Evolutionary conservation across 768 basidiomycete genomes (phyloP), one percentile per base, ranked within the genome.

Genomic region (Kwoniella europaea): DNA sequence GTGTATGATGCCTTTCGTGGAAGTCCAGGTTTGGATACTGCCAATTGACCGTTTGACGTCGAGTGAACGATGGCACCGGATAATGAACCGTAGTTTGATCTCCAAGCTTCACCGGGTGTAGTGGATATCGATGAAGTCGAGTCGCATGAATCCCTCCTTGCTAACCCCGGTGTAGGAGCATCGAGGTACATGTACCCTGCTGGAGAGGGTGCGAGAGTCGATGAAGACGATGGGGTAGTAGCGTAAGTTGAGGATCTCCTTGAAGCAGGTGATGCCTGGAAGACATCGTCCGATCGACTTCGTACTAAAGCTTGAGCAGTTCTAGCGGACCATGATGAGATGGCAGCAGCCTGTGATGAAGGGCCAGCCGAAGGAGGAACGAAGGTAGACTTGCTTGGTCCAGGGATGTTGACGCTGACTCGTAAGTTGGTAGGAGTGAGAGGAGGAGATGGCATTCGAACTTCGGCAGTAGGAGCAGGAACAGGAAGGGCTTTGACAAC

Each of bases 1-100:
- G 74, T 76, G 74, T 80, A 80, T 10, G 79, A 80, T 6, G 79
- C 79, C 64, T 80, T 78, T 24, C 79, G 71, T 16, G 78, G 77
- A 16, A 76, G 20, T 20, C 75, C 77, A 10, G 75, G 78, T 24
- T 63, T 53, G 3, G 71, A 61, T 29, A 77, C 74, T 10, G 65
- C 44, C 22, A 80, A 56, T 58, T 68, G 67, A 24, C 76, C 76
- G 18, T 68, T 71, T 10, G 79, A 73, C 3, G 63, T 77, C 3
- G 69, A 71, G 20, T 55, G 50, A 10, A 80, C 75, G n/a, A 80
- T 65, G 3, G 76, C 72, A 42, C 72, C 74, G 29, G 63, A 56
- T 16, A 63, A 53, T 4, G 62, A 64, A 29, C 68, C 68, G 63
- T 70, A 70, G 46, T 62, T 63, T 10, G 68, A 50, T 20, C 64